Percentiles rank a stretch among this genome's conserved stretches.
phyloP scores from a whole-genome alignment of 2,329 filamentous ascomycete genomes.

The Myriosclerotinia duriaeana region DNA sequence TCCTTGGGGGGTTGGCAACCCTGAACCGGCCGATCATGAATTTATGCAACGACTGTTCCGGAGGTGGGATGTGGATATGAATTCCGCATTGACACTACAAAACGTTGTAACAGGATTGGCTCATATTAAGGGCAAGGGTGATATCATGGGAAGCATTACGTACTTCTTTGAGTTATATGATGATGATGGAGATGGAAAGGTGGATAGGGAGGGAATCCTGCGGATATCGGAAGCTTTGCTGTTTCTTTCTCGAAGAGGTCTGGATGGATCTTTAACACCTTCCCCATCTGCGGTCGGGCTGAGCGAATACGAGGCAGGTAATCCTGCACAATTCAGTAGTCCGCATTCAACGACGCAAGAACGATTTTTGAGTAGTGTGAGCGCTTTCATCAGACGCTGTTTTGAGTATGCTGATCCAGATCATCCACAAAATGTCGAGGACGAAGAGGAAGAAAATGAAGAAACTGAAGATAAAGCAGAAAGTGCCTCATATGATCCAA shows the following conservation, averaged over 20 bases:
- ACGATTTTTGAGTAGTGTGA: conserved; percentile 87
- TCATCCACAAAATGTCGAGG: conserved; percentile 57
- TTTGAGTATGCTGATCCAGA: conserved; percentile 98
- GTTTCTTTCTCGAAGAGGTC: conserved; percentile 84
- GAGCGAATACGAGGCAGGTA: conserved; percentile 45
- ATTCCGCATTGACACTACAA: conserved; percentile 77
- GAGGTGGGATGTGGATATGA: conserved; percentile 81
- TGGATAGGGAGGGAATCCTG: conserved; percentile 92
- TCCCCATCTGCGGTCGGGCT: conserved; percentile 58
- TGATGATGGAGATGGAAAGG: conserved; percentile 83
- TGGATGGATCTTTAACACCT: conserved; percentile 72
- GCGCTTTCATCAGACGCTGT: conserved; percentile 90
- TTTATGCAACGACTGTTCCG: conserved; percentile 86
- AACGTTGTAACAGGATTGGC: conserved; percentile 91
- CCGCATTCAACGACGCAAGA: conserved; percentile 70
- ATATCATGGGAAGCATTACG: conserved; percentile 96
- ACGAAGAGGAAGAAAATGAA: conserved; percentile 10
- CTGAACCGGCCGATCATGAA: conserved; percentile 85
- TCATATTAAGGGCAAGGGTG: conserved; percentile 84
- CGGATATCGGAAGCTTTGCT: conserved; percentile 91
- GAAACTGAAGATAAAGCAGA: conserved; percentile 38
- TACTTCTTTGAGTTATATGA: conserved; percentile 99
- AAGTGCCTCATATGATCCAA: conserved; percentile 40
- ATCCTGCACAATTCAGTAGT: conserved; percentile 39
- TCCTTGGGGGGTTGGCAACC: conserved; percentile 57